Evolutionary conservation across 306 rosid genomes (phyloP).

Genomic region (Prunus armeniaca): DNA sequence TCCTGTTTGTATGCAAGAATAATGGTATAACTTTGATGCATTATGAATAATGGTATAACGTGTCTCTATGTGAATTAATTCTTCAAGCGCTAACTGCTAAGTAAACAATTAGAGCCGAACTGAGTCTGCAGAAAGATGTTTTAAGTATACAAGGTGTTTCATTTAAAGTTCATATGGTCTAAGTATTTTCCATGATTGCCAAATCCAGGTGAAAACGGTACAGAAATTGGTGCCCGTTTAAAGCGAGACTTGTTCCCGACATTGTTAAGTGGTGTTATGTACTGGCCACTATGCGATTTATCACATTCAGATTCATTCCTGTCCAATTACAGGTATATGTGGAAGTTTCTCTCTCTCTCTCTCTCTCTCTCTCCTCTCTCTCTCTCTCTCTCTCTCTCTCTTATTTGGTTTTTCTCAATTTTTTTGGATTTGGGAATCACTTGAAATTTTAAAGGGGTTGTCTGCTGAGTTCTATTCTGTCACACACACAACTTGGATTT

Average conservation of each 20-base stretch:
- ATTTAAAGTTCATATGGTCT: neutral
- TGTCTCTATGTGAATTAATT: neutral
- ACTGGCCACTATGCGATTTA: constrained; percentile 90
- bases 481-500: neutral
- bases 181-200: constrained; percentile 23
- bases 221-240: constrained; percentile 66
- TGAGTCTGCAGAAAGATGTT: neutral
- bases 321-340: constrained; percentile 84
- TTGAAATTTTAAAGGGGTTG: neutral
- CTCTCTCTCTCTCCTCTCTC: too few species aligned
- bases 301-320: constrained; percentile 81
- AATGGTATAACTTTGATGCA: neutral
- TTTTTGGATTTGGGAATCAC: neutral
- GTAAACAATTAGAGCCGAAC: neutral
- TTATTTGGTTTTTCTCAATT: neutral
- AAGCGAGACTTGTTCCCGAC: constrained; percentile 82
- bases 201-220: constrained; percentile 64
- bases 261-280: constrained; percentile 63
- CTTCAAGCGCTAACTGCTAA: neutral
- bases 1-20: neutral
- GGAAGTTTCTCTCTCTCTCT: neutral
- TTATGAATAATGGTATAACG: too few species aligned
- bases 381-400: too few species aligned
- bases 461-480: neutral
- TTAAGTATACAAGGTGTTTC: neutral